Conservation (phyloP, 345 rosid species). For the Raphanus sativus region DNA sequence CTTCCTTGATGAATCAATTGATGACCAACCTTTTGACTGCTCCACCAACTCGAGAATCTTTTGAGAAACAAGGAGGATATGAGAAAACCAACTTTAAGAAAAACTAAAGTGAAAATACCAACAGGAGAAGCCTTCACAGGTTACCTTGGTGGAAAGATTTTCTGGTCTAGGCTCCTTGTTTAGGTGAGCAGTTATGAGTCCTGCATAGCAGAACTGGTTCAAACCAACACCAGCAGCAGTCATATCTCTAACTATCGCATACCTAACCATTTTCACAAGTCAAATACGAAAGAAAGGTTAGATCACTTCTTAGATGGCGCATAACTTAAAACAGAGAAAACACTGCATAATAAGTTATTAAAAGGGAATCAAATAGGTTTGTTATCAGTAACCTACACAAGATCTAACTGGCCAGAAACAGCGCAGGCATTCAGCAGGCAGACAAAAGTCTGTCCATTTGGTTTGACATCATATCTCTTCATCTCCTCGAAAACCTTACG, state of each 20-base stretch:
- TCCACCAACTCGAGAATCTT: slow-evolving; percentile 87
- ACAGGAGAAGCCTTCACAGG: neutral
- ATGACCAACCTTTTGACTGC: slow-evolving; percentile 89
- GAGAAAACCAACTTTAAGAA: slow-evolving; percentile 5
- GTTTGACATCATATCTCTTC: slow-evolving; percentile 88
- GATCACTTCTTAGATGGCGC: neutral
- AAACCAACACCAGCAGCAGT: slow-evolving; percentile 93
- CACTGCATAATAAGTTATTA: neutral
- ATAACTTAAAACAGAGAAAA: neutral
- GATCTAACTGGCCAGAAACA: slow-evolving; percentile 78
- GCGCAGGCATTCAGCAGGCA: slow-evolving; percentile 91
- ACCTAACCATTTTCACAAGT: slow-evolving; percentile 44
- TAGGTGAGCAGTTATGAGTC: slow-evolving; percentile 78
- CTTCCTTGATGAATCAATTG: slow-evolving; percentile 56
- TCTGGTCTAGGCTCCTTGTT: slow-evolving; percentile 68
- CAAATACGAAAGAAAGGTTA: neutral
- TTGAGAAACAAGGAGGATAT: slow-evolving; percentile 22
- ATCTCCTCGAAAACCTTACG: slow-evolving; percentile 83
- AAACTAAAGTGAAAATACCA: neutral
- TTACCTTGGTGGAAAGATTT: slow-evolving; percentile 69
- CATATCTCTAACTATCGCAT: slow-evolving; percentile 94
- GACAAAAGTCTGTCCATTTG: slow-evolving; percentile 84
- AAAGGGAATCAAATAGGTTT: neutral
- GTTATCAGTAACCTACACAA: slow-evolving; percentile 62
- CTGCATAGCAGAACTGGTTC: slow-evolving; percentile 96